Evolutionary conservation across 164 flowering plant species (phyloP), one percentile per base, ranked within the genome.

Genomic region (Chloranthus sessilifolius): DNA sequence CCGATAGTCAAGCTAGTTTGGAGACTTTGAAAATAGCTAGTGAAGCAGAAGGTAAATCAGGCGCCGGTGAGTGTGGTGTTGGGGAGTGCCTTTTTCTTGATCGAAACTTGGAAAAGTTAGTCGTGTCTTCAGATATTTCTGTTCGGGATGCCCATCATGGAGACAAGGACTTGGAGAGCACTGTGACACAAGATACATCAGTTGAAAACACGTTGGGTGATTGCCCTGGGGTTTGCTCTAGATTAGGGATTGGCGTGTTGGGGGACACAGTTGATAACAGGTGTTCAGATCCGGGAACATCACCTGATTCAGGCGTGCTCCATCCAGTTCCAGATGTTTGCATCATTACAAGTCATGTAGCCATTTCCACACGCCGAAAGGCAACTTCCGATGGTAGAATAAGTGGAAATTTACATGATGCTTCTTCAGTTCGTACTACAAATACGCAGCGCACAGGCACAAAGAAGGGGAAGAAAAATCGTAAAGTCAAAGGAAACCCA

Each of bases 271-370:
- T 34, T 60, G 74, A 66, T 22, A 65, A 56, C 41, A 59, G 34
- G 59, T 60, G 58, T 53, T 45, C 50, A 33, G 84, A 80, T 72
- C 66, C 75, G 22, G 94, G 76, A 64, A 80, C 89, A 54, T 85
- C 97, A 42, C 95, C 95, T 58, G 95, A 85, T 72, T 85, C 88
- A 43, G 92, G 82, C 79, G 92, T 83, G 59, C 76, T 79, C 16
- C 77, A 83, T 66, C 25, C 57, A 40, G 37, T 67, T 55, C 82
- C 72, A 19, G 87, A 78, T 51, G 45, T 53, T 30, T 60, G 45
- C 23, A 50, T 42, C 37, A 53, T 50, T 53, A 50, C 42, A 37
- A 65, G 39, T 15, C 30, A 43, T 22, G n/a, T 21, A 23, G 35
- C 23, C 28, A 23, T 38, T 11, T 37, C 26, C 21, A 39, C 20